Conservation (phyloP, 1,139 yeast genomes). For the Martiniozyma asiatica region DNA sequence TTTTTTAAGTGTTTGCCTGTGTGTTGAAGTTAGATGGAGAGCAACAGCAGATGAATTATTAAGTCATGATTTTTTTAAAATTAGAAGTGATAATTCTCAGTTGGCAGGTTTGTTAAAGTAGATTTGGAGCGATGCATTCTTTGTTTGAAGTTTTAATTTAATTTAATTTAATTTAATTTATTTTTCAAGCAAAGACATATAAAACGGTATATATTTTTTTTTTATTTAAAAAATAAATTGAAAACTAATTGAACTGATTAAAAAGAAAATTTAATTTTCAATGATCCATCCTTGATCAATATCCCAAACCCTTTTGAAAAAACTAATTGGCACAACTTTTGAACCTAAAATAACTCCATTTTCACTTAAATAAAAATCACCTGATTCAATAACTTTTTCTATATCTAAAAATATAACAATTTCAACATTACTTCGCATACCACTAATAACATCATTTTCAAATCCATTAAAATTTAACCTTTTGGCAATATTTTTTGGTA, state of each 20-base stretch:
- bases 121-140: too few relatives aligned
- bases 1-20: conserved; percentile 80
- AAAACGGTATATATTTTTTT: conserved; percentile 8
- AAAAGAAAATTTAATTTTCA: too few relatives aligned
- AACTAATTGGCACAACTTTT: conserved; percentile 40
- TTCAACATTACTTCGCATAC: conserved; percentile 52
- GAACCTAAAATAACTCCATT: conserved; percentile 64
- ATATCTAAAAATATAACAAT: conserved; percentile 55
- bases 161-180: too few relatives aligned
- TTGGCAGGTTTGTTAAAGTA: conserved; percentile 44
- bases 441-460: conserved; percentile 43
- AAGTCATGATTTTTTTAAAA: conserved; percentile 65
- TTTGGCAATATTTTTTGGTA: conserved; percentile 12
- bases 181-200: too few relatives aligned
- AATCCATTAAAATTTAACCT: background rate
- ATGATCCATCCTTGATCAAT: conserved; percentile 3
- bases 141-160: too few relatives aligned
- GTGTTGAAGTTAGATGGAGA: conserved; percentile 88
- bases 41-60: conserved; percentile 84
- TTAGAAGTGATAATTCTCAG: conserved; percentile 58
- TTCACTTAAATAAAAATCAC: conserved; percentile 49
- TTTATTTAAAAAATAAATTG: too few relatives aligned
- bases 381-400: conserved; percentile 32
- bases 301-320: conserved; percentile 16
- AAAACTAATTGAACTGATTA: too few relatives aligned